phyloP scores from a whole-genome alignment of 805 yeast genomes.

The Starmerella stigmatis region DNA sequence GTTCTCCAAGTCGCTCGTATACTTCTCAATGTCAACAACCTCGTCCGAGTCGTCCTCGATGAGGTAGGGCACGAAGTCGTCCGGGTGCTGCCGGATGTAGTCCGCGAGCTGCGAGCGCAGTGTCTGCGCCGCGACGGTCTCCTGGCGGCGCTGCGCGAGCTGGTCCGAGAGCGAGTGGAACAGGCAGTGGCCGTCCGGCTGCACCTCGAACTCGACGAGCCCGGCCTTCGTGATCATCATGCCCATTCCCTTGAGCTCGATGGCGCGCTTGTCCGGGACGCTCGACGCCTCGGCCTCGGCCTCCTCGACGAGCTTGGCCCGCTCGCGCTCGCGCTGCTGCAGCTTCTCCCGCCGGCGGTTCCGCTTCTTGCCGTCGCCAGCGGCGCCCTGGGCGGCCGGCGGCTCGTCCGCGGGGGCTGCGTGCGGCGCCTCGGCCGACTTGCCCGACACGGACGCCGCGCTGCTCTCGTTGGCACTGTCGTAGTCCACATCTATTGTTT shows the following conservation, averaged over 20 bases:
- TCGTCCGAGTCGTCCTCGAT: slow-evolving; percentile 67
- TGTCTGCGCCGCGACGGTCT: slow-evolving; percentile 36
- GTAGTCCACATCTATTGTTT: neutral
- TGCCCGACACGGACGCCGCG: neutral
- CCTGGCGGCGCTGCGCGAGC: slow-evolving; percentile 42
- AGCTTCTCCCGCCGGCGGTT: slow-evolving; percentile 79
- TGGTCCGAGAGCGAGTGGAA: slow-evolving; percentile 83
- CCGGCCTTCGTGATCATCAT: slow-evolving; percentile 41
- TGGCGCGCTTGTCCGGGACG: slow-evolving; percentile 55
- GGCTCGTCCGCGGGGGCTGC: neutral
- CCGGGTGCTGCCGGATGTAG: slow-evolving; percentile 52
- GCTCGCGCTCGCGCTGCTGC: slow-evolving; percentile 64
- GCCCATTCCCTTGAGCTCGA: slow-evolving; percentile 60
- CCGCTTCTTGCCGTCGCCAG: slow-evolving; percentile 29
- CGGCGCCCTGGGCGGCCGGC: neutral
- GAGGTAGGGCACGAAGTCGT: slow-evolving; percentile 69
- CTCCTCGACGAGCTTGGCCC: slow-evolving; percentile 49
- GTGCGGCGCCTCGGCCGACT: neutral
- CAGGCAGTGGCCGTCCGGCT: slow-evolving; percentile 90
- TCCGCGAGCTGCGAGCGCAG: slow-evolving; percentile 56
- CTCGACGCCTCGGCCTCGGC: slow-evolving; percentile 61
- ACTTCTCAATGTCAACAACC: slow-evolving; percentile 53
- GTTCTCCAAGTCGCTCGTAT: slow-evolving; percentile 54
- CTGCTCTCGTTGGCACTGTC: neutral
- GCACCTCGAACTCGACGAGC: slow-evolving; percentile 54